Evolutionary conservation across 2,329 filamentous ascomycete genomes (phyloP).

Genomic region (Aspergillus persii): DNA sequence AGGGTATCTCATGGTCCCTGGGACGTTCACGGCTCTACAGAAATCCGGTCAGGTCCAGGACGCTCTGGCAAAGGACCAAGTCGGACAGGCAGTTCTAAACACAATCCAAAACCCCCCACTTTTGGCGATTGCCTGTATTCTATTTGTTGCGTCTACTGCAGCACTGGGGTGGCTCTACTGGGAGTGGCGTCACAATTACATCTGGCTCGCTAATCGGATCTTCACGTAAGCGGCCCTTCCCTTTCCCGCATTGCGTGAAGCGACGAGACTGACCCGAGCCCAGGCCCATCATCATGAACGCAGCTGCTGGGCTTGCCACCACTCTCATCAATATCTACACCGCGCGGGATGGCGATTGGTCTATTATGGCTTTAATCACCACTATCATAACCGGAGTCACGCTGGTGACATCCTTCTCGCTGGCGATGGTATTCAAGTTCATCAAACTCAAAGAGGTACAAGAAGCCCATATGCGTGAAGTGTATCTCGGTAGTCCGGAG

Average conservation of each 20-base stretch:
- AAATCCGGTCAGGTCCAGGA: slow-evolving; percentile 27
- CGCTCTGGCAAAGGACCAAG: slow-evolving; percentile 24
- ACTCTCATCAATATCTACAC: slow-evolving; percentile 53
- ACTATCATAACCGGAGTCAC: slow-evolving; percentile 33
- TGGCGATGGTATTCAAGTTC: slow-evolving; percentile 40
- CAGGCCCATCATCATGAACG: slow-evolving; percentile 44
- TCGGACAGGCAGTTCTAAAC: slow-evolving; percentile 31
- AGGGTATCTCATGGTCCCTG: slow-evolving; percentile 54
- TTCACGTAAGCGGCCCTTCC: slow-evolving; percentile 40
- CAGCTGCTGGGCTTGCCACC: slow-evolving; percentile 50
- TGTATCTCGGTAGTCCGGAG: not conserved
- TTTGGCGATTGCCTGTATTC: slow-evolving; percentile 45
- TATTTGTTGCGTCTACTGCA: slow-evolving; percentile 41
- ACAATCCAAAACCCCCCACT: slow-evolving; percentile 40
- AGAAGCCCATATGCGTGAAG: slow-evolving; percentile 30
- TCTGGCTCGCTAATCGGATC: slow-evolving; percentile 55
- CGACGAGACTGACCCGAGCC: not conserved
- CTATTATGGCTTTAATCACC: slow-evolving; percentile 43
- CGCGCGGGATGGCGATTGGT: slow-evolving; percentile 47
- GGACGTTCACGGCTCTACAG: slow-evolving; percentile 50
- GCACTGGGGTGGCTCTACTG: slow-evolving; percentile 48
- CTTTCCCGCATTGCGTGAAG: not conserved
- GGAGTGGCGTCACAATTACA: slow-evolving; percentile 49
- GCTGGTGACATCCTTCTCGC: slow-evolving; percentile 15
- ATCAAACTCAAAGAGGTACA: slow-evolving; percentile 33